Percentiles rank a stretch among this genome's conserved stretches.
These are phyloP conservation scores for Jacaranda mimosifolia DNA, from an alignment of 257 asterid species.

Conservation along the genomic window DNA sequence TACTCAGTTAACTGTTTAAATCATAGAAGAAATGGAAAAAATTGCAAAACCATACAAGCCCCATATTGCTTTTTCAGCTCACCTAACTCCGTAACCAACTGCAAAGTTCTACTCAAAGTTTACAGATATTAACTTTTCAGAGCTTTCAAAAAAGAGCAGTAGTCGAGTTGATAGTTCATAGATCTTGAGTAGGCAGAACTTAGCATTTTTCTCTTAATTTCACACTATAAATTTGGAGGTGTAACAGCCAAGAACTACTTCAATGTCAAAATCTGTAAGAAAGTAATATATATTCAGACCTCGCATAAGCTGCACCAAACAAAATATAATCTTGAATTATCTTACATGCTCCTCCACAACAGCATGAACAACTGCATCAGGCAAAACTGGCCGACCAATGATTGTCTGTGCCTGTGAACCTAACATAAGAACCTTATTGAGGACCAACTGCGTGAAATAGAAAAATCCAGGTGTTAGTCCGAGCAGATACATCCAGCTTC, in stretches of 20 bases:
- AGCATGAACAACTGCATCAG: conserved; percentile 93
- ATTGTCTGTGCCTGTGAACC: conserved; percentile 80
- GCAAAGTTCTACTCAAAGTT: not conserved
- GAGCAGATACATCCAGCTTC: conserved; percentile 10
- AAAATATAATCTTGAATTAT: conserved; percentile 25
- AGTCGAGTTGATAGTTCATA: not conserved
- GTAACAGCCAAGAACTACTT: conserved; percentile 17
- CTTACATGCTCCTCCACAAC: conserved; percentile 99
- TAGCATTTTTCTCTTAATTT: conserved; percentile 15
- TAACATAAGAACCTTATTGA: conserved; percentile 86
- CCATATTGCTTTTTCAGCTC: conserved; percentile 6
- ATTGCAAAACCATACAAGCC: conserved; percentile 1
- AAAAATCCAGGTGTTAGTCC: conserved; percentile 27
- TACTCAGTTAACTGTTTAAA: not conserved
- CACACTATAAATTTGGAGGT: not conserved
- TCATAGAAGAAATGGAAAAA: conserved; percentile 5
- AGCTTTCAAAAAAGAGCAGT: conserved; percentile 24
- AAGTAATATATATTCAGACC: not conserved
- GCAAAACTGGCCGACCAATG: conserved; percentile 92
- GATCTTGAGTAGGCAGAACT: not conserved
- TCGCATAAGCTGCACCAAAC: conserved; percentile 21
- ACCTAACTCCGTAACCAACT: conserved; percentile 27
- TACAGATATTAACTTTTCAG: conserved; percentile 22
- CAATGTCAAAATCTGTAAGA: not conserved
- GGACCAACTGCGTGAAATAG: conserved; percentile 65